Evolutionary conservation across 202 grass and related monocot genomes (phyloP).

Genomic region (Brachypodium distachyon): DNA sequence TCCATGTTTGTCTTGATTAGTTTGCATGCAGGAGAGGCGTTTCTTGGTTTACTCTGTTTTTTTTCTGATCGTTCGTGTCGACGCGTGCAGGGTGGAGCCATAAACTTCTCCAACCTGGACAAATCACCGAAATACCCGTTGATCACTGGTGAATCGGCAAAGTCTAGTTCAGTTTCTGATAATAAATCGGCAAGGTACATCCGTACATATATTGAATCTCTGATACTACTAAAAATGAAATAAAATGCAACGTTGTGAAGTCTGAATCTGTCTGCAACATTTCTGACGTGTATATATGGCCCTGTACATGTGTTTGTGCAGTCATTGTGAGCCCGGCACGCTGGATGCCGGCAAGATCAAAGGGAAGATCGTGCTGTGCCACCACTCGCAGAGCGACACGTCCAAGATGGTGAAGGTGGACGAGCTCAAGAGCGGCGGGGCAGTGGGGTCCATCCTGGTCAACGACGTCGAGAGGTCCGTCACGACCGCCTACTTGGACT

Average conservation of each 20-base stretch:
- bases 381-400: conserved; percentile 38
- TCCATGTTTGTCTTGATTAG: not conserved
- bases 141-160: conserved; percentile 54
- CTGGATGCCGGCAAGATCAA: conserved; percentile 49
- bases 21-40: not conserved
- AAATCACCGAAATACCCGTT: conserved; percentile 67
- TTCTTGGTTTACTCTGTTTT: not conserved
- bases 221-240: too few relatives aligned
- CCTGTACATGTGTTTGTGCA: not conserved
- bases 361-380: conserved; percentile 78
- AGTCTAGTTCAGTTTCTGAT: conserved; percentile 49
- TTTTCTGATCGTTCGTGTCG: not conserved
- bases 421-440: conserved; percentile 41
- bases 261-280: not conserved
- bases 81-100: conserved; percentile 55
- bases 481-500: conserved; percentile 38
- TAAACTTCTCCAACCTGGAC: conserved; percentile 75
- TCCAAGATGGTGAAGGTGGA: conserved; percentile 34
- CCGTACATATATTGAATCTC: too few relatives aligned
- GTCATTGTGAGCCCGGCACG: conserved; percentile 57
- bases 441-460: conserved; percentile 43
- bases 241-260: too few relatives aligned
- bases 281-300: not conserved
- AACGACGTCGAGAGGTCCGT: conserved; percentile 32
- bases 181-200: conserved; percentile 41